phyloP scores from a whole-genome alignment of 768 basidiomycete genomes.

The Scleroderma bovista region DNA sequence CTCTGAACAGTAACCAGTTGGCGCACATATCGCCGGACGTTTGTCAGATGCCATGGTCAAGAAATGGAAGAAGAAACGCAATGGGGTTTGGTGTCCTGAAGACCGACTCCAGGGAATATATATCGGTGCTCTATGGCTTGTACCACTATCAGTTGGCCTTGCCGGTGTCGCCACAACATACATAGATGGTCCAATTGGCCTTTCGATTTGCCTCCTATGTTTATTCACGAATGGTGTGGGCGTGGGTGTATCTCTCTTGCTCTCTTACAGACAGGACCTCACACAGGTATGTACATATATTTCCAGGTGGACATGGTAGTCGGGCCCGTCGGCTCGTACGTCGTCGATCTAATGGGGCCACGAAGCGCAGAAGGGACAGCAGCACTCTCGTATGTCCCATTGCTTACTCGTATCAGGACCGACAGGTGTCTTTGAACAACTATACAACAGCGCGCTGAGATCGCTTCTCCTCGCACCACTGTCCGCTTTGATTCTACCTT shows the following conservation, averaged over 20 bases:
- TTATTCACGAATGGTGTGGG: conserved; percentile 63
- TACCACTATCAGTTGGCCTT: conserved; percentile 46
- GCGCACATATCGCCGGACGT: conserved; percentile 53
- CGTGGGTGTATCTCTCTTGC: conserved; percentile 32
- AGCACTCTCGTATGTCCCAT: conserved; percentile 41
- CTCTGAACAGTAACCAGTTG: conserved; percentile 33
- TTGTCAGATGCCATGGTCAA: conserved; percentile 53
- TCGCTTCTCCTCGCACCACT: conserved; percentile 15
- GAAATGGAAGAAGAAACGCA: conserved; percentile 42
- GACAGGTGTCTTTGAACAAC: not conserved
- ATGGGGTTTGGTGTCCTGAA: conserved; percentile 61
- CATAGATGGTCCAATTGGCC: conserved; percentile 44
- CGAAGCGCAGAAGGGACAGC: conserved; percentile 63
- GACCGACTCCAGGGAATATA: conserved; percentile 56
- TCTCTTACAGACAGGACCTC: not conserved
- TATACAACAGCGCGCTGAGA: conserved; percentile 15
- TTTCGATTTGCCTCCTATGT: conserved; percentile 46
- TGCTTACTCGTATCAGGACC: not conserved
- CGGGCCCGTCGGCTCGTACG: conserved; percentile 50
- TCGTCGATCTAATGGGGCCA: conserved; percentile 54
- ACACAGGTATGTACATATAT: no score
- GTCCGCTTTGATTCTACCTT: conserved; percentile 26
- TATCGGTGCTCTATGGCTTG: conserved; percentile 40
- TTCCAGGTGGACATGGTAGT: conserved; percentile 53
- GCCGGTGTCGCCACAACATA: conserved; percentile 49